phyloP scores from a whole-genome alignment of 306 rosid genomes.

The Prunus armeniaca region DNA sequence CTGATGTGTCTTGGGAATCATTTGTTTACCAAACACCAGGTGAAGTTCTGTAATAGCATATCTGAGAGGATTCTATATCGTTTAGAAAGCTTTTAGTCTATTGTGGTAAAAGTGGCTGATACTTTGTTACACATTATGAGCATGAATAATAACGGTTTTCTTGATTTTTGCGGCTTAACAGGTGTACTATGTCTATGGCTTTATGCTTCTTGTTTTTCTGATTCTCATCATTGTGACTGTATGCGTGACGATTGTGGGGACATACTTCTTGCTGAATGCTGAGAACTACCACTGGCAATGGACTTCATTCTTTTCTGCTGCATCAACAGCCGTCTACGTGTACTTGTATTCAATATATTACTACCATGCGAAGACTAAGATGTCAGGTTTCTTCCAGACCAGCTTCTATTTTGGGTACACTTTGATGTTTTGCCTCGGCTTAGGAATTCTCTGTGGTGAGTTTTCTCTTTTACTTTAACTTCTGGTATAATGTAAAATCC shows the following conservation, averaged over 20 bases:
- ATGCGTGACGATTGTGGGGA: conserved; percentile 97
- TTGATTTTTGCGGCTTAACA: conserved; percentile 46
- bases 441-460: conserved; percentile 98
- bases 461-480: conserved; percentile 8
- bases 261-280: conserved; percentile 94
- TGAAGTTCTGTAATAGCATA: not conserved
- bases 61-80: not conserved
- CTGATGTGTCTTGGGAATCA: not conserved
- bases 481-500: not conserved
- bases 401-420: conserved; percentile 99
- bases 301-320: conserved; percentile 99
- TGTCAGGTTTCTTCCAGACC: conserved; percentile 99
- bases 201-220: conserved; percentile 95
- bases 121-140: not conserved
- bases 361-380: conserved; percentile 95
- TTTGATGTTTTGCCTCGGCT: conserved; percentile 94
- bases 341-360: conserved; percentile 92
- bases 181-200: conserved; percentile 99
- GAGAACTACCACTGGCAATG: conserved; percentile 99
- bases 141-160: conserved; percentile 15
- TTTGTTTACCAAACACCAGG: not conserved
- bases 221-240: conserved; percentile 89
- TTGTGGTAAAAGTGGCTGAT: not conserved
- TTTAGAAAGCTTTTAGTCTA: not conserved
- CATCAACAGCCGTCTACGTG: conserved; percentile 93